Base-by-base conservation (phyloP, 1,284 basidiomycete species). In the Ganoderma sp. region DNA sequence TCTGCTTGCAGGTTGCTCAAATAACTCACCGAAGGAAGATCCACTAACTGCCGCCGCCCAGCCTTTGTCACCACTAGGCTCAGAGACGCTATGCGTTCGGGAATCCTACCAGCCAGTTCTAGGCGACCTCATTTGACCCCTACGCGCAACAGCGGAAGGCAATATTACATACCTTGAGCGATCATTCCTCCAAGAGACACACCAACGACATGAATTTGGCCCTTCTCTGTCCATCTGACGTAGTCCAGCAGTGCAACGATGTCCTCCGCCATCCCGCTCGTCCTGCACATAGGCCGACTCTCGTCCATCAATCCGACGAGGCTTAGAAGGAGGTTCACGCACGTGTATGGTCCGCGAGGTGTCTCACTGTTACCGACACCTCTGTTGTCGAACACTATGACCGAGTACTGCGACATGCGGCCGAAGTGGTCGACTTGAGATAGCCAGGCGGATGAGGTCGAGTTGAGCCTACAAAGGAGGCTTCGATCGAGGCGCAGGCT, bases 181-280 rank as follows among this genome's bases (percentile, higher is more conserved):
- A 95, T 94, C 94, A 95, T 95, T 19, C 95, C 95, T 7, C 95
- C 95, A 62, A 97, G 82, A 56, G 91, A 94, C 14, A 91, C 82
- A 1, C 95, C 94, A 17, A 95, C 90, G 22, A 97, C 78, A 74
- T 96, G 89, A 1, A 96, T 61, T 52, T 84, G 85, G 9, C 84
- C 82, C 48, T 86, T 78, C 12, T 76, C 82, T 0, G 84, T 91
- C 94, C 95, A 97, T 0, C 87, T 89, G 2, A 96, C 70, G 71
- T 88, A 85, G 71, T 95, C 84, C 9, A 96, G 81, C 19, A 96
- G 81, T 3, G 85, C 87, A 45, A 94, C 80, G 4, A 84, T 82
- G 72, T 97, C 95, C 69, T 88, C 83, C 5, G 95, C 95, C 92
- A 96, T 95, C 0, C 84, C 89, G 58, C 85, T 85, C 14, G 93